Evolutionary conservation across 2,329 filamentous ascomycete species (phyloP).

Genomic region (Fusarium circinatum): DNA sequence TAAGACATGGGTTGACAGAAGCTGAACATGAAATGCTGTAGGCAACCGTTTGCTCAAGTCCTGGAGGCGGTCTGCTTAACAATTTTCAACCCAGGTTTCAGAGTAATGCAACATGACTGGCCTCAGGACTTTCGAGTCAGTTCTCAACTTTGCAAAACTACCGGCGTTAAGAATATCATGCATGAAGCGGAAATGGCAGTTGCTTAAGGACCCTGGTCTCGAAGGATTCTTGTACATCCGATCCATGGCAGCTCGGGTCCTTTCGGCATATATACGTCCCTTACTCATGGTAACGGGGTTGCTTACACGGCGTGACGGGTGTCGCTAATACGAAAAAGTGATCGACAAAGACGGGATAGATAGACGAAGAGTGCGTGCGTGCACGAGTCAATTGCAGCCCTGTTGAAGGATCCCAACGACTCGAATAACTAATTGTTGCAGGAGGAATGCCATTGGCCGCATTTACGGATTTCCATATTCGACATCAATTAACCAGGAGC

Average conservation of each 20-base stretch:
- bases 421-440: not conserved
- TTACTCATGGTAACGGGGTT: not conserved
- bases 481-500: not conserved
- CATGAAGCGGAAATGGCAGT: not conserved
- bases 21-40: not conserved
- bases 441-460: not conserved
- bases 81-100: slow-evolving; percentile 20
- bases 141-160: not conserved
- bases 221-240: not conserved
- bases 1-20: not conserved
- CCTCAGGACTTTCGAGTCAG: not conserved
- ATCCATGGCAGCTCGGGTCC: not conserved
- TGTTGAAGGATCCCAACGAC: not conserved
- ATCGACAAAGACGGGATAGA: not conserved
- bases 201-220: not conserved
- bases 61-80: slow-evolving; percentile 38
- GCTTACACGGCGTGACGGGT: not conserved
- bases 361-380: not conserved
- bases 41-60: not conserved
- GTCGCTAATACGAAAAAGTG: not conserved
- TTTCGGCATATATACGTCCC: slow-evolving; percentile 4
- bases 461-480: not conserved
- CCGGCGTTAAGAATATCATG: not conserved
- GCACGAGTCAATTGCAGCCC: not conserved
- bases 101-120: not conserved